Conservation (phyloP, 495 filamentous ascomycete species). For the Penicillium crystallinum region DNA sequence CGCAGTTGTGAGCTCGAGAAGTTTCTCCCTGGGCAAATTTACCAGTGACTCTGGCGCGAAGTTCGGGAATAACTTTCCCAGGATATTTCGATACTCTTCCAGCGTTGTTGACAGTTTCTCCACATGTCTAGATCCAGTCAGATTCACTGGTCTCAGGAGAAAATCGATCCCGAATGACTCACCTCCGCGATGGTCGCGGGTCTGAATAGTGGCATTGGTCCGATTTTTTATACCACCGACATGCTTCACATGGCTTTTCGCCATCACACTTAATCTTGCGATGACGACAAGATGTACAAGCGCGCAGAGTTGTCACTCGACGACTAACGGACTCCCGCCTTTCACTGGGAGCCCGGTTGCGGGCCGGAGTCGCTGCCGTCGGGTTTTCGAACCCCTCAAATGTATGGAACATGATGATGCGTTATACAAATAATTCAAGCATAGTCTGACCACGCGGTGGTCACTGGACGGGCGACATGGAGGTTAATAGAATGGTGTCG, state of each 20-base stretch:
- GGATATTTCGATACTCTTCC: constrained; percentile 34
- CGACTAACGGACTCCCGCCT: constrained; percentile 36
- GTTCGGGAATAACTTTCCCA: constrained; percentile 37
- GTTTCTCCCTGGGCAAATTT: constrained; percentile 44
- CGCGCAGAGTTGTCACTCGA: constrained; percentile 37
- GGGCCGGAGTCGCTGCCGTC: constrained; percentile 19
- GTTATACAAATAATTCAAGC: neutral
- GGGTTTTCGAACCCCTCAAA: constrained; percentile 41
- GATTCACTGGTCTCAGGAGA: neutral
- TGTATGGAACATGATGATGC: constrained; percentile 37
- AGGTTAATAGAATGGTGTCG: neutral
- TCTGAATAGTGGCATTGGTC: constrained; percentile 43
- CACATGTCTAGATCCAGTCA: constrained; percentile 29
- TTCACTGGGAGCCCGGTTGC: constrained; percentile 24
- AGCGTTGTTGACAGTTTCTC: constrained; percentile 40
- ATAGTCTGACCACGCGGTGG: constrained; percentile 2
- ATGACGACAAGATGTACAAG: constrained; percentile 44
- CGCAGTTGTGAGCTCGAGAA: constrained; percentile 37
- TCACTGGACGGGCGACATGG: constrained; percentile 5
- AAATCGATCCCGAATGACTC: constrained; percentile 5
- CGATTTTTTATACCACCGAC: constrained; percentile 44
- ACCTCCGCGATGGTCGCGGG: constrained; percentile 37
- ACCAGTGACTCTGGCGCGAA: constrained; percentile 34
- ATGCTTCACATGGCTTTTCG: constrained; percentile 43
- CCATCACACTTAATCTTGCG: constrained; percentile 48